Evolutionary conservation across 768 basidiomycete genomes (phyloP).

Genomic region (Pleurotus pulmonarius): DNA sequence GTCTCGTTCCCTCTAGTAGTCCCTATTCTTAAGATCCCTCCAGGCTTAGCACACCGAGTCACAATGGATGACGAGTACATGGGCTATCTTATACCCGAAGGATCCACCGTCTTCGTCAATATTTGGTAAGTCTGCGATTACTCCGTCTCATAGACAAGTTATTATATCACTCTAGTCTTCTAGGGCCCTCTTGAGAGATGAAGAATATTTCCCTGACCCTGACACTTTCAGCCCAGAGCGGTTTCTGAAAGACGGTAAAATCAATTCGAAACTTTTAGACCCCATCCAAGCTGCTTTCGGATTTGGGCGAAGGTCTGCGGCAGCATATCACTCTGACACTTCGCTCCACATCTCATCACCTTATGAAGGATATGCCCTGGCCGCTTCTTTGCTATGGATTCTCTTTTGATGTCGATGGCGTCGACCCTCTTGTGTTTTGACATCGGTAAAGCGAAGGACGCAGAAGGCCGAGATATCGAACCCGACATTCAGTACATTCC

Average conservation of each 20-base stretch:
- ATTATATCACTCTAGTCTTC: neutral
- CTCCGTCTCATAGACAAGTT: neutral
- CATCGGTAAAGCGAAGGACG: too few species aligned
- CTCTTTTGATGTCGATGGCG: too few species aligned
- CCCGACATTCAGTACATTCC: neutral
- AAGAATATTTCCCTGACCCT: slow-evolving; percentile 27
- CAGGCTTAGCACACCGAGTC: slow-evolving; percentile 31
- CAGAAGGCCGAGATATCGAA: too few species aligned
- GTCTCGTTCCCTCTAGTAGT: neutral
- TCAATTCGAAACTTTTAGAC: slow-evolving; percentile 14
- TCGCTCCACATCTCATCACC: neutral
- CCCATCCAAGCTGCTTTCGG: slow-evolving; percentile 18
- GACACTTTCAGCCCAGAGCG: slow-evolving; percentile 32
- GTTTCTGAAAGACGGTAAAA: slow-evolving; percentile 25
- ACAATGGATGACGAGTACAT: slow-evolving; percentile 29
- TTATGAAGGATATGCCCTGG: slow-evolving; percentile 6
- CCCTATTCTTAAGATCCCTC: neutral
- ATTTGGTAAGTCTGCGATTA: slow-evolving; percentile 21
- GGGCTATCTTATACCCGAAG: slow-evolving; percentile 25
- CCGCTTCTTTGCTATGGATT: neutral
- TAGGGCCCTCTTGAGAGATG: slow-evolving; percentile 33
- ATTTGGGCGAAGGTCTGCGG: slow-evolving; percentile 15
- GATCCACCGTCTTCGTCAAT: neutral
- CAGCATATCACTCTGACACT: neutral
- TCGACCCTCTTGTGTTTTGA: too few species aligned